Evolutionary conservation across 371 early-diverging fungal genomes (phyloP), one percentile per base, ranked within the genome.

Genomic region (Globomyces sp.): DNA sequence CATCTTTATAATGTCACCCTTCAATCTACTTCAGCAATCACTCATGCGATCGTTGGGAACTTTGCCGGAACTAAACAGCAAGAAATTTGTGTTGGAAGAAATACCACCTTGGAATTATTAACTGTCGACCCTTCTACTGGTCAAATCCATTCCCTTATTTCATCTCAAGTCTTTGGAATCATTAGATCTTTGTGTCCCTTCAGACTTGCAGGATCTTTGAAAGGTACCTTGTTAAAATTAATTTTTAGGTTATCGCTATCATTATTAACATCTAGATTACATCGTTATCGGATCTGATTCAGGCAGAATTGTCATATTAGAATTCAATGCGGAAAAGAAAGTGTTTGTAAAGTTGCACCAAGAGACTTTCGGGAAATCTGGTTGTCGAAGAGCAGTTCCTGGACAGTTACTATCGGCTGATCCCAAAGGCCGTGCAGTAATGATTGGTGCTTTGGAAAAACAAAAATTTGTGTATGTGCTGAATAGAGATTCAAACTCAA

Each of bases 331-430:
- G 0, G 69, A 74, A 24, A 85, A 84, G 64, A 90, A 90, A 67
- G 76, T 74, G 8, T 94, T 97, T 71, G 87, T 84, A 39, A 85
- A 86, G 68, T 88, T 96, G 4, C 96, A 95, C 72, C 87, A 90
- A 77, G 98, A 99, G 68, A 94, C 94, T 0, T 96, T 84, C 76
- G 99, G 98, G n/a, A 95, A 95, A 72, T 87, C 92, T 10, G 99
- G 98, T 8, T 82, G 86, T 61, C 83, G 98, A 52, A 82, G 98
- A 55, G 87, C 90, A 45, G 92, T 96, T 0, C 94, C 99, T 2
- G 98, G 98, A 24, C 93, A 98, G 78, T 96, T 95, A 64, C 80
- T 98, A 44, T 95, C 98, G 1, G 80, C 87, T 2, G 99, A 99
- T 80, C 98, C 98, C 0, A 92, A 93, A 58, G 99, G 99, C 8